These are phyloP conservation scores for Diaporthe ilicicola DNA, from an alignment of 2,329 filamentous ascomycete genomes.

Conservation along the genomic window DNA sequence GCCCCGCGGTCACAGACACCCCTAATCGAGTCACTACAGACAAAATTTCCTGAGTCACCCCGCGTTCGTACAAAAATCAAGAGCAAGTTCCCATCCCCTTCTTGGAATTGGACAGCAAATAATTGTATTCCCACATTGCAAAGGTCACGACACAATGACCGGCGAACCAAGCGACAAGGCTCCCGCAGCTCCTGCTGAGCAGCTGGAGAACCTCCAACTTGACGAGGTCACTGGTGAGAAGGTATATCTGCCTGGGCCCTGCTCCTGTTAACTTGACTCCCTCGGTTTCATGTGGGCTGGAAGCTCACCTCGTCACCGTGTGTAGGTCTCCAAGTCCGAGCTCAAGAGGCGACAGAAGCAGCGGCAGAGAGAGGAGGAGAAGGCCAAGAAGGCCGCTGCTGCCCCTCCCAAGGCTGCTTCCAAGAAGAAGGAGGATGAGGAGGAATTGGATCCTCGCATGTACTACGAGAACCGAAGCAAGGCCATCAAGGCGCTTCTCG, in stretches of 20 bases:
- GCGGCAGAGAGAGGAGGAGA: constrained; percentile 85
- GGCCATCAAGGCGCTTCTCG: constrained; percentile 76
- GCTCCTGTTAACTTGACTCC: not conserved
- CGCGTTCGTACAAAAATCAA: not conserved
- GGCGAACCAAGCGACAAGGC: constrained; percentile 33
- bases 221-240: constrained; percentile 94
- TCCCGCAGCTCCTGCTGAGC: constrained; percentile 53
- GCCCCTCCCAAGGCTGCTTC: constrained; percentile 58
- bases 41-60: constrained; percentile 29
- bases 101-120: not conserved
- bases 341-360: constrained; percentile 97
- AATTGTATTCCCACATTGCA: constrained; percentile 22
- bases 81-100: not conserved
- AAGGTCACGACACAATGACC: constrained; percentile 33
- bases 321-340: constrained; percentile 77
- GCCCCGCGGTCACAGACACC: constrained; percentile 15
- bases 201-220: constrained; percentile 77
- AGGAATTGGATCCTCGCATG: constrained; percentile 66
- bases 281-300: not conserved
- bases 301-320: constrained; percentile 14
- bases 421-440: constrained; percentile 65
- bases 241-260: constrained; percentile 27
- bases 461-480: constrained; percentile 97
- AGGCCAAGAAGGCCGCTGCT: constrained; percentile 82
- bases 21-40: constrained; percentile 18